Percentiles rank a stretch among this genome's conserved stretches.
phyloP scores from a whole-genome alignment of 2,329 filamentous ascomycete species.

The Amauroascus niger region DNA sequence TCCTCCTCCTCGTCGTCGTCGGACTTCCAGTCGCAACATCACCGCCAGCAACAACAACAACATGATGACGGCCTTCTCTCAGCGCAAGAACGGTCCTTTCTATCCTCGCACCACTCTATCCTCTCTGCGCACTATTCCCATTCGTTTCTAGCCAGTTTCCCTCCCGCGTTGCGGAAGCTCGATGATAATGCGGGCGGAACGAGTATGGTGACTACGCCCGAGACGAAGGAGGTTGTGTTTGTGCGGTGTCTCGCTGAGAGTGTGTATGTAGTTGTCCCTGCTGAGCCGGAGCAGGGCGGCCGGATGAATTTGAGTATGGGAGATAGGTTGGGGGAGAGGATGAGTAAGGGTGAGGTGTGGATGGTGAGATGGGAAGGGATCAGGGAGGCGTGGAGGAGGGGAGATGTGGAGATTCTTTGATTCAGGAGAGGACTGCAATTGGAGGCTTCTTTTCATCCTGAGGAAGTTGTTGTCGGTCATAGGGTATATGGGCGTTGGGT shows the following conservation, averaged over 20 bases:
- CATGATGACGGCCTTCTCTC: constrained; percentile 50
- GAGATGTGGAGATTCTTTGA: constrained; percentile 38
- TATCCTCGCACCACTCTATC: constrained; percentile 73
- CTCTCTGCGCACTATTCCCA: constrained; percentile 75
- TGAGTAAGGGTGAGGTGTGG: constrained; percentile 53
- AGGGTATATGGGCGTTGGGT: constrained; percentile 1
- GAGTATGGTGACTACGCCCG: constrained; percentile 84
- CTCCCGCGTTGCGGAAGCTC: constrained; percentile 64
- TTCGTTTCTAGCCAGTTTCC: constrained; percentile 78
- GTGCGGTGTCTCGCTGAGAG: constrained; percentile 49
- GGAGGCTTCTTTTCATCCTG: neutral
- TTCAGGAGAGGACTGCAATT: neutral
- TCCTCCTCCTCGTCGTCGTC: constrained; percentile 18
- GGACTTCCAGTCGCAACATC: constrained; percentile 13
- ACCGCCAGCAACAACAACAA: constrained; percentile 11
- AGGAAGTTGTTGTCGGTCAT: neutral
- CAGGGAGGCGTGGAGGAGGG: constrained; percentile 41
- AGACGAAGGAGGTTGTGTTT: constrained; percentile 75
- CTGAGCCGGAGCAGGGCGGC: constrained; percentile 20
- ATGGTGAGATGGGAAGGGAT: constrained; percentile 68
- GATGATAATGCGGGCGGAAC: constrained; percentile 86
- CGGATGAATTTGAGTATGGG: constrained; percentile 22
- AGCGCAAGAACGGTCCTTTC: constrained; percentile 66
- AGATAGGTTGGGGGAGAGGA: constrained; percentile 28
- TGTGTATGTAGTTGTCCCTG: constrained; percentile 35